These are phyloP conservation scores for Udeniomyces megalosporus DNA, from an alignment of 768 basidiomycete species.

Conservation along the genomic window DNA sequence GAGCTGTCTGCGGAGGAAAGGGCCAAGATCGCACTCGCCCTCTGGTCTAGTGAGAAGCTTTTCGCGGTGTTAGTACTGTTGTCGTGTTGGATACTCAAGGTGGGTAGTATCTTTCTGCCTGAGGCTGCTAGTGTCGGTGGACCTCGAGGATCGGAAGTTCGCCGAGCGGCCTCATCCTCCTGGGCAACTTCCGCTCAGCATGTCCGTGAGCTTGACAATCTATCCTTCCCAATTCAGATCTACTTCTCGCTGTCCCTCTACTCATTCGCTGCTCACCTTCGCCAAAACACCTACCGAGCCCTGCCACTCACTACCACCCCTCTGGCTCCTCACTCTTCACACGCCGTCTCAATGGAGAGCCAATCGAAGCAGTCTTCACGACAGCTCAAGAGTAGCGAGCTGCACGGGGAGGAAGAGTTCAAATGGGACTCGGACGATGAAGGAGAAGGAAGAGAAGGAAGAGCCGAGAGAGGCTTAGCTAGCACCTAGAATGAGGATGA, in stretches of 20 bases:
- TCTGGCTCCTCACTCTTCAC: not conserved
- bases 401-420: constrained; percentile 9
- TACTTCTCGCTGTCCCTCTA: constrained; percentile 84
- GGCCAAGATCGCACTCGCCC: constrained; percentile 50
- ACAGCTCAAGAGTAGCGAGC: not conserved
- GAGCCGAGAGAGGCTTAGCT: too few species aligned
- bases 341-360: not conserved
- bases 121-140: too few species aligned
- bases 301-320: constrained; percentile 37
- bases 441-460: not conserved
- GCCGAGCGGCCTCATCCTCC: not conserved
- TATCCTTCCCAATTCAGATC: constrained; percentile 37
- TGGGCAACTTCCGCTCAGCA: too few species aligned
- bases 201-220: not conserved
- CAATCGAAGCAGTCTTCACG: not conserved
- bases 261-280: constrained; percentile 82
- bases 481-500: too few species aligned
- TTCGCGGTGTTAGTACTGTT: constrained; percentile 60
- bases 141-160: not conserved
- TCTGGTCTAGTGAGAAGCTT: constrained; percentile 84
- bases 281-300: constrained; percentile 72
- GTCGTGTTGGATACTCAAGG: constrained; percentile 76
- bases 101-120: constrained; percentile 29
- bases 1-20: constrained; percentile 43
- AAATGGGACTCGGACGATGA: constrained; percentile 10